Conservation (phyloP, 257 asterid genomes). For the Solanum stenotomum region DNA sequence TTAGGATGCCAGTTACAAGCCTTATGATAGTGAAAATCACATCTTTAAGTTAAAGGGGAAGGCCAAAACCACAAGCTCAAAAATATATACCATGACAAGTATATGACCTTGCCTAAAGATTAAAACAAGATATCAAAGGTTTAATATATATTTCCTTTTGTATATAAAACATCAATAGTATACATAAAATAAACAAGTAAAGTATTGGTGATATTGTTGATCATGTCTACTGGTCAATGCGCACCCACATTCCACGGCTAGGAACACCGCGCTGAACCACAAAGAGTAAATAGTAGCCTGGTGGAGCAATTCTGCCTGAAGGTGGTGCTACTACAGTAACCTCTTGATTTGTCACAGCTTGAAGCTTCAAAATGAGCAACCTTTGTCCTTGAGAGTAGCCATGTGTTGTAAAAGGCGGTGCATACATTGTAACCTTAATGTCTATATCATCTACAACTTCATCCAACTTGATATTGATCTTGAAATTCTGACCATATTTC, state of each 20-base stretch:
- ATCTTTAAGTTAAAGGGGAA: too few relatives aligned
- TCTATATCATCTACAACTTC: not conserved
- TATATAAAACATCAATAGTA: not conserved
- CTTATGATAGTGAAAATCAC: not conserved
- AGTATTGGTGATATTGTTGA: not conserved
- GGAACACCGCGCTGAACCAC: constrained; percentile 77
- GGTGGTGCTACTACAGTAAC: constrained; percentile 62
- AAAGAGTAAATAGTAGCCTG: constrained; percentile 64
- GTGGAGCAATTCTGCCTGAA: constrained; percentile 64
- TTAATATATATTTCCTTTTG: not conserved
- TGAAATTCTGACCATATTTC: constrained; percentile 38
- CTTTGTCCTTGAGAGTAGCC: constrained; percentile 87
- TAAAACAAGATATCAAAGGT: not conserved
- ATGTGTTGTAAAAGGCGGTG: constrained; percentile 93
- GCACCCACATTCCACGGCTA: constrained; percentile 75
- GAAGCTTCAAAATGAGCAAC: constrained; percentile 46
- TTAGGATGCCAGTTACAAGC: not conserved
- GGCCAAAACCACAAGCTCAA: not conserved
- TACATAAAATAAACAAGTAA: not conserved
- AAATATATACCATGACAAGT: not conserved
- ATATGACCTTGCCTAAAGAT: not conserved
- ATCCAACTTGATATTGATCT: not conserved
- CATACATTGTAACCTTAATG: constrained; percentile 57
- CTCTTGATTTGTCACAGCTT: not conserved
- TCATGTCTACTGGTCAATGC: constrained; percentile 15